These are phyloP conservation scores for Coemansia sp. DNA, from an alignment of 192 early-diverging fungal species.

Conservation along the genomic window DNA sequence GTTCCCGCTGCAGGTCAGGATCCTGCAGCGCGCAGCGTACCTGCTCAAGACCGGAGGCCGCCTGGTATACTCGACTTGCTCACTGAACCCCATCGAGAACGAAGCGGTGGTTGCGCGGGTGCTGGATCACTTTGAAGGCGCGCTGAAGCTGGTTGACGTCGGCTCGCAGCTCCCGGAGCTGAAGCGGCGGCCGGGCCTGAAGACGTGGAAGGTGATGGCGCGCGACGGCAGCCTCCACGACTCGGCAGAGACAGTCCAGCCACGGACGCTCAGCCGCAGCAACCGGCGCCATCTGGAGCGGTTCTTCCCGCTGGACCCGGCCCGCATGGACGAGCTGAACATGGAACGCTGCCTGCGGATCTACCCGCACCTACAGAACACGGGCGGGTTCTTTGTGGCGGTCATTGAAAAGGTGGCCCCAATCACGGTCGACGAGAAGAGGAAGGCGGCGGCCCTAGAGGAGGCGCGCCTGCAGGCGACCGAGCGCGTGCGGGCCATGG, in stretches of 20 bases:
- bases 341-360: constrained; percentile 81
- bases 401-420: constrained; percentile 85
- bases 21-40: constrained; percentile 80
- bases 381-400: constrained; percentile 98
- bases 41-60: constrained; percentile 86
- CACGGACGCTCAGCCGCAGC: constrained; percentile 20
- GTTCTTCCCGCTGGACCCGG: constrained; percentile 55
- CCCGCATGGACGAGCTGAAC: constrained; percentile 54
- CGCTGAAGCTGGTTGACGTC: constrained; percentile 83
- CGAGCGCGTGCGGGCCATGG: not conserved
- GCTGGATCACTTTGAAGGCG: constrained; percentile 59
- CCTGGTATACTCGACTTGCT: constrained; percentile 97
- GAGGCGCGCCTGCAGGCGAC: not conserved
- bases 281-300: constrained; percentile 50
- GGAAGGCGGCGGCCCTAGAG: constrained; percentile 15
- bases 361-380: constrained; percentile 91
- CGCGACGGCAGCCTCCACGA: constrained; percentile 59
- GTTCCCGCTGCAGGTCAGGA: constrained; percentile 80
- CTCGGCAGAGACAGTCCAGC: constrained; percentile 39
- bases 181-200: constrained; percentile 74
- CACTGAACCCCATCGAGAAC: constrained; percentile 96
- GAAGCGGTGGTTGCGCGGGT: constrained; percentile 91
- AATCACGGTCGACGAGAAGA: constrained; percentile 51
- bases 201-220: constrained; percentile 82
- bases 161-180: constrained; percentile 71